Conservation (phyloP, 495 filamentous ascomycete species). For the Tuber umbilicatum region DNA sequence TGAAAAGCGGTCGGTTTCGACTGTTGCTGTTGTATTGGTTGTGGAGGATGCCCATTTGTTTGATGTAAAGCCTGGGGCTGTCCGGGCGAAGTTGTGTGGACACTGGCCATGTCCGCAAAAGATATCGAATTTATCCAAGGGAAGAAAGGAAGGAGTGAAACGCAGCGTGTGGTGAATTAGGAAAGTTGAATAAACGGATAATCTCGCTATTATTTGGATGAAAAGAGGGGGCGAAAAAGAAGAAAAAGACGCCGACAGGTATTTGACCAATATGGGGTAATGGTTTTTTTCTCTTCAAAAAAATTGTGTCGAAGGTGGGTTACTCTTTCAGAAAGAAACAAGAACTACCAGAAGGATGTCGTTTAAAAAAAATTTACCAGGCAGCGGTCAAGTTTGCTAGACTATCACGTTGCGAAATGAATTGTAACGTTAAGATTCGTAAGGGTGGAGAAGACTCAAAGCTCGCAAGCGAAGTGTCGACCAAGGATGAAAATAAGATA, state of each 20-base stretch:
- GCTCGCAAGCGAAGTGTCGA: slow-evolving; percentile 4
- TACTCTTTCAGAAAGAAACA: not conserved
- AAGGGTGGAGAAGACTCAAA: not conserved
- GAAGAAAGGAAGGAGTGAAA: not conserved
- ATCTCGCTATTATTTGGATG: not conserved
- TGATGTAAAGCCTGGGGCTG: slow-evolving; percentile 39
- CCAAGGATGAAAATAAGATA: slow-evolving; percentile 31
- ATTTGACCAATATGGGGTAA: not conserved
- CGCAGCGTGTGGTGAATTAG: not conserved
- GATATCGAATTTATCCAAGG: not conserved
- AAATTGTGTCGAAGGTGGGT: not conserved
- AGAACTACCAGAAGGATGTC: not conserved
- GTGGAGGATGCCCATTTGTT: slow-evolving; percentile 39
- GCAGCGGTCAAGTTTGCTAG: not conserved
- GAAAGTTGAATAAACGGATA: not conserved
- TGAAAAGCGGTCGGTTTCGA: slow-evolving; percentile 55
- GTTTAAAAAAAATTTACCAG: slow-evolving; percentile 2
- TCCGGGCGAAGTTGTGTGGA: slow-evolving; percentile 37
- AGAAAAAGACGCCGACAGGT: not conserved
- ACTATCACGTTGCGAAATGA: not conserved
- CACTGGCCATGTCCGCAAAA: slow-evolving; percentile 29
- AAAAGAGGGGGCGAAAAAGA: not conserved
- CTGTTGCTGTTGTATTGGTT: slow-evolving; percentile 51
- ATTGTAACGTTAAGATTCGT: slow-evolving; percentile 4
- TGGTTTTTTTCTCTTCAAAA: not conserved